Conservation (phyloP, 2,329 filamentous ascomycete genomes). For the Metarhizium album region DNA sequence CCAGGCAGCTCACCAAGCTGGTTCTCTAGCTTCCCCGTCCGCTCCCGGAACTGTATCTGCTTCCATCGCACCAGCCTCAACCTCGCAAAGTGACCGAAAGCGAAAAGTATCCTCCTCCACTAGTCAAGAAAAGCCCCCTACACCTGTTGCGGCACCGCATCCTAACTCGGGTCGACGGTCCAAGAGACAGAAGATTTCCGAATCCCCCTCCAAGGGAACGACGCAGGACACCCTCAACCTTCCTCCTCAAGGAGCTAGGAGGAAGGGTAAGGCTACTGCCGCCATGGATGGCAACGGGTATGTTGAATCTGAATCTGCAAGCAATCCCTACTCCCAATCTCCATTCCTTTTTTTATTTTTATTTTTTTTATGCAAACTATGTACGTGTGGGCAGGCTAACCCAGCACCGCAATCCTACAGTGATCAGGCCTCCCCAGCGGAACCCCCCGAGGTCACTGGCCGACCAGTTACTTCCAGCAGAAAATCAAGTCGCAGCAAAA, state of each 20-base stretch:
- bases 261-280: conserved; percentile 48
- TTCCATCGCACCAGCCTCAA: conserved; percentile 18
- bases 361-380: too few relatives aligned
- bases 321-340: background rate
- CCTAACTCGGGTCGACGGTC: conserved; percentile 44
- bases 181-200: conserved; percentile 60
- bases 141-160: conserved; percentile 23
- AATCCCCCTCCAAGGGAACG: conserved; percentile 28
- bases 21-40: conserved; percentile 28
- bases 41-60: conserved; percentile 10
- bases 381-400: conserved; percentile 4
- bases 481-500: conserved; percentile 64
- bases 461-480: conserved; percentile 56
- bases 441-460: conserved; percentile 46
- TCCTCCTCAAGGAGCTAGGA: conserved; percentile 35
- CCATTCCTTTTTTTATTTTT: background rate
- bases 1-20: conserved; percentile 37
- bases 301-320: conserved; percentile 9
- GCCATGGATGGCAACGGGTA: conserved; percentile 69
- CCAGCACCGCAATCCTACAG: conserved; percentile 9
- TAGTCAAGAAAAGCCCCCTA: conserved; percentile 33
- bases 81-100: conserved; percentile 51
- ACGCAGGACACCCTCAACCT: conserved; percentile 15
- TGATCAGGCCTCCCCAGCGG: conserved; percentile 40
- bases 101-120: conserved; percentile 51